Evolutionary conservation across 2,329 filamentous ascomycete species (phyloP), one percentile per base, ranked within the genome.

Genomic region (Alternaria ethzedia): DNA sequence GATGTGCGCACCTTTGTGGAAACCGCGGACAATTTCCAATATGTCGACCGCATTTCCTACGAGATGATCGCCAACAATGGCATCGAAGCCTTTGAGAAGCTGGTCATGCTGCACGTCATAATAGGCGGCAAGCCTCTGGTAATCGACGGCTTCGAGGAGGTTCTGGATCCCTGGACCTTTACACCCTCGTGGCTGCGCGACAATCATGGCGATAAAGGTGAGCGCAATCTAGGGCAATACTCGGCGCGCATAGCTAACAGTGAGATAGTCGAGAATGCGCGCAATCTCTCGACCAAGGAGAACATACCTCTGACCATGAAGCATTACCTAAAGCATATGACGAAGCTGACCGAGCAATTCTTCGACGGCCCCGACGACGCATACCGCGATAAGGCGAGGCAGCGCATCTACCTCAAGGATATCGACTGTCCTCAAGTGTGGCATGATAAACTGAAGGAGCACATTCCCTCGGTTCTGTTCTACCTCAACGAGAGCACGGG

Each of bases 381-480:
- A 67, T 97, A 91, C 77, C 90, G 90, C 63, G 91, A 96, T 67
- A 89, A 92, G 65, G 87, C 88, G 41, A 86, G 92, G 21, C 96
- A 99, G 77, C 89, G 96, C 12, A 88, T 98, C 2, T 99, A 99
- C 77, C 83, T 98, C 23, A 99, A 99, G 75, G 96, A 99, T 76
- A 97, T 99, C 63, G 96, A 99, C 78, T 97, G 94, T 70, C 96
- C 96, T 0, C 83, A 86, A 1, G 89, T 95, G 61, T 99, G 96
- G 96, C 89, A 90, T 55, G 87, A 95, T 26, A 90, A 92, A 61
- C 82, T 99, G 17, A 88, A 89, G 68, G 90, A 91, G 54, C 83
- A 93, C 28, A 90, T 98, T 6, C 94, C 95, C 1, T 87, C 90
- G 0, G 89, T 86, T n/a, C 83, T 98, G 0, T 97, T 94, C 76